Evolutionary conservation across 352 stramenopile species (phyloP).

Genomic region (Hyaloperonospora brassicae): DNA sequence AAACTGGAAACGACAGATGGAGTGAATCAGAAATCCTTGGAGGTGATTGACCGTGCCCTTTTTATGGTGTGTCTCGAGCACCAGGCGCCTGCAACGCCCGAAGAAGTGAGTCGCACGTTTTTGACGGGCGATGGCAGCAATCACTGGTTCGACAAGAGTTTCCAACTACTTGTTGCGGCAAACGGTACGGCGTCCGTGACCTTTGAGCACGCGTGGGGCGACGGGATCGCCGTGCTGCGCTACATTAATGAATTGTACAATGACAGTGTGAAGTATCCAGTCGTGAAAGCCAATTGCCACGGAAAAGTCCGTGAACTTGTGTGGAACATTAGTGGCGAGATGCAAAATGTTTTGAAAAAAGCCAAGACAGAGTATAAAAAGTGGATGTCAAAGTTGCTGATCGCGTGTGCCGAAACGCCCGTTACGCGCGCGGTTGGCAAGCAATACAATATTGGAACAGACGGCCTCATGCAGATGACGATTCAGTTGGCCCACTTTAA

Average conservation of each 20-base stretch:
- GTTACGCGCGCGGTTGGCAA: conserved; percentile 55
- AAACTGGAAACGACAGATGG: conserved; percentile 41
- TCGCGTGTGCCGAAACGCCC: conserved; percentile 68
- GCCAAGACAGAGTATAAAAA: conserved; percentile 65
- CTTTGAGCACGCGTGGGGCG: conserved; percentile 88
- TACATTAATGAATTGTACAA: conserved; percentile 87
- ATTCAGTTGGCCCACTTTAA: conserved; percentile 87
- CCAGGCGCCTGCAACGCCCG: conserved; percentile 36
- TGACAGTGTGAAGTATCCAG: conserved; percentile 68
- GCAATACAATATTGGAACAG: conserved; percentile 71
- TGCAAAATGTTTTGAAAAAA: conserved; percentile 54
- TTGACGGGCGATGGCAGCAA: conserved; percentile 77
- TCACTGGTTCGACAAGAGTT: conserved; percentile 91
- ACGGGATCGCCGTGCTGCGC: conserved; percentile 81
- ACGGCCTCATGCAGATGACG: conserved; percentile 89
- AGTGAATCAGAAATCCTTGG: conserved; percentile 62
- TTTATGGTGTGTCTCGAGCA: conserved; percentile 83
- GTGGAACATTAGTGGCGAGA: conserved; percentile 55
- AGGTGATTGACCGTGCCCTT: conserved; percentile 80
- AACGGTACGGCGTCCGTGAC: conserved; percentile 82
- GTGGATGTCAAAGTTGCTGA: conserved; percentile 50
- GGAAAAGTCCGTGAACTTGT: conserved; percentile 35
- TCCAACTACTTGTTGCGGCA: conserved; percentile 79
- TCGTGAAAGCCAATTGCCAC: conserved; percentile 34
- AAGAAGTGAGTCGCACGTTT: conserved; percentile 71